Conservation (phyloP, 257 asterid species). For the Datura wrightii region DNA sequence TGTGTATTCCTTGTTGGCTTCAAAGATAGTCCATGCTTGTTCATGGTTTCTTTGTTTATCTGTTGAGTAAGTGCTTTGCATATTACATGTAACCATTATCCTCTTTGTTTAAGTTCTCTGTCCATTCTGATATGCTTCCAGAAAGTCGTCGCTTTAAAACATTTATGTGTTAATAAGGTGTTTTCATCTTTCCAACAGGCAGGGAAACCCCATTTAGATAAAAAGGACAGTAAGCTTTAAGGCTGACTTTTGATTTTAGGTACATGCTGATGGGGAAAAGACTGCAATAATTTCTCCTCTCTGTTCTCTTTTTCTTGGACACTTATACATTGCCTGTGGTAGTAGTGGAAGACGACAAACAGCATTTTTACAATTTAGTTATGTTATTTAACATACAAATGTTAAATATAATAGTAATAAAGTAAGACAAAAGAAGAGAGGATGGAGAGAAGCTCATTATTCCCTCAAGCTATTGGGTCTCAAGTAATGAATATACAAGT, state of each 20-base stretch:
- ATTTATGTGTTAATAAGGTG: background rate
- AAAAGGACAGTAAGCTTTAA: background rate
- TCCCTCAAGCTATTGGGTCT: background rate
- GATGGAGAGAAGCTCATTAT: background rate
- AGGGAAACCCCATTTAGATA: conserved; percentile 7
- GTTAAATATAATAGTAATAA: background rate
- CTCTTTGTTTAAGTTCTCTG: conserved; percentile 9
- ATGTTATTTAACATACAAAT: background rate
- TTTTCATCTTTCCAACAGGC: background rate
- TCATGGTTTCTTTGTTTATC: background rate
- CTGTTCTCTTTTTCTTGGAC: background rate
- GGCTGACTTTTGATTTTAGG: background rate
- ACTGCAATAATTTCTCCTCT: background rate
- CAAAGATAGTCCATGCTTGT: background rate
- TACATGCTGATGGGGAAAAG: conserved; percentile 2
- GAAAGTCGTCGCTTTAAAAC: background rate
- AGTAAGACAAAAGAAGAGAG: background rate
- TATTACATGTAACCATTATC: background rate
- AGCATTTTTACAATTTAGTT: background rate
- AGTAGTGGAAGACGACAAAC: background rate
- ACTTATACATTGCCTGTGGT: background rate
- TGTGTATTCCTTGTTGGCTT: conserved; percentile 1
- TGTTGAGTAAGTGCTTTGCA: conserved; percentile 10
- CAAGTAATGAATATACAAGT: background rate
- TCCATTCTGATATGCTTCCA: background rate